phyloP scores from a whole-genome alignment of 2,329 filamentous ascomycete genomes.

The Thelonectria rubi region DNA sequence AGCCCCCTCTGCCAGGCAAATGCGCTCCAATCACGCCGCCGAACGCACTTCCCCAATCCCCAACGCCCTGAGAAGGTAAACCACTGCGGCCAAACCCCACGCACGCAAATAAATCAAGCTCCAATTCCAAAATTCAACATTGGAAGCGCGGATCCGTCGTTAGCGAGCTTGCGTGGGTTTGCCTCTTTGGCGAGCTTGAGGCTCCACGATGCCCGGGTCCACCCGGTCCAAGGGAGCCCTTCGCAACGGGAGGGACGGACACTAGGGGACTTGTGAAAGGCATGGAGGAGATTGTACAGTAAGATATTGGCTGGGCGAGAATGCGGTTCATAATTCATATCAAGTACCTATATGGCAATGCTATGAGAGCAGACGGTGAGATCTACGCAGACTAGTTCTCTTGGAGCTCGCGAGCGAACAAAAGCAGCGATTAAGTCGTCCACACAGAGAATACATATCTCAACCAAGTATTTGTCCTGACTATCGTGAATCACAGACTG shows the following conservation, averaged over 20 bases:
- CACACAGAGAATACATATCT: too few relatives aligned
- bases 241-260: conserved; percentile 23
- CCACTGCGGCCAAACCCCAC: conserved; percentile 3
- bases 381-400: too few relatives aligned
- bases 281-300: conserved; percentile 8
- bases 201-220: conserved; percentile 37
- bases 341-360: too few relatives aligned
- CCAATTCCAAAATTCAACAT: not conserved
- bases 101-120: conserved; percentile 1
- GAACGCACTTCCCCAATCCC: conserved; percentile 13
- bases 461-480: too few relatives aligned
- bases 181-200: conserved; percentile 14
- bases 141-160: conserved; percentile 38
- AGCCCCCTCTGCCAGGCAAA: too few relatives aligned
- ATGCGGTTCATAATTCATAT: not conserved
- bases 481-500: too few relatives aligned
- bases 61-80: conserved; percentile 23
- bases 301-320: not conserved
- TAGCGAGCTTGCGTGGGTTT: conserved; percentile 34
- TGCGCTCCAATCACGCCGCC: conserved; percentile 23
- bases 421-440: too few relatives aligned
- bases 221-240: conserved; percentile 42
- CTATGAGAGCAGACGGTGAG: too few relatives aligned
- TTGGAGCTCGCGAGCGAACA: too few relatives aligned
- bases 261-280: conserved; percentile 18